Conservation (phyloP, 164 flowering plant species). For the Aristolochia californica region DNA sequence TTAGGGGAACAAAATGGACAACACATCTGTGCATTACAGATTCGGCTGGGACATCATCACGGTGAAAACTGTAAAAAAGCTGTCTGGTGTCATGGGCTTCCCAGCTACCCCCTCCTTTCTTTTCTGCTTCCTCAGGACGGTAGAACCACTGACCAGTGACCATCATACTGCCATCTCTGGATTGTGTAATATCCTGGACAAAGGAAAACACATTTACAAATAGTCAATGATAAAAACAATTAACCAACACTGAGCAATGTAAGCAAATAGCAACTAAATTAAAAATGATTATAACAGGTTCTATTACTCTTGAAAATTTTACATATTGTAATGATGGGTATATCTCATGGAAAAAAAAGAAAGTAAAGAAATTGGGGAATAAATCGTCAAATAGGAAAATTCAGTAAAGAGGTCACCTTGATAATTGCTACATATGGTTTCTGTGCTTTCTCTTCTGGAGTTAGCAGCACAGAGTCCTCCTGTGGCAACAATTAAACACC, state of each 20-base stretch:
- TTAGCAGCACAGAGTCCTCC: slow-evolving; percentile 87
- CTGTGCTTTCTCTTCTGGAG: slow-evolving; percentile 55
- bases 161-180: slow-evolving; percentile 51
- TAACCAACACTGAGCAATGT: background rate
- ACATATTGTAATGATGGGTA: background rate
- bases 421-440: slow-evolving; percentile 97
- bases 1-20: slow-evolving; percentile 79
- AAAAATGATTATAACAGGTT: background rate
- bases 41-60: slow-evolving; percentile 92
- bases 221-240: background rate
- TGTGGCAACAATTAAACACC: slow-evolving; percentile 14
- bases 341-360: background rate
- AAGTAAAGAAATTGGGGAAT: too few relatives aligned
- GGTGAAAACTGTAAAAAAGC: slow-evolving; percentile 89
- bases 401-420: slow-evolving; percentile 32
- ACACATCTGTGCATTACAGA: slow-evolving; percentile 97
- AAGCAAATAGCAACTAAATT: background rate
- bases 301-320: background rate
- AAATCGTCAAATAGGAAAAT: too few relatives aligned
- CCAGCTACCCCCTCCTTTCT: slow-evolving; percentile 78
- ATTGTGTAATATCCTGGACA: slow-evolving; percentile 64
- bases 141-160: slow-evolving; percentile 95
- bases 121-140: slow-evolving; percentile 94
- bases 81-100: slow-evolving; percentile 69
- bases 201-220: slow-evolving; percentile 4